These are phyloP conservation scores for Globisporangium uncinulatum DNA, from an alignment of 352 stramenopile genomes.

Conservation along the genomic window DNA sequence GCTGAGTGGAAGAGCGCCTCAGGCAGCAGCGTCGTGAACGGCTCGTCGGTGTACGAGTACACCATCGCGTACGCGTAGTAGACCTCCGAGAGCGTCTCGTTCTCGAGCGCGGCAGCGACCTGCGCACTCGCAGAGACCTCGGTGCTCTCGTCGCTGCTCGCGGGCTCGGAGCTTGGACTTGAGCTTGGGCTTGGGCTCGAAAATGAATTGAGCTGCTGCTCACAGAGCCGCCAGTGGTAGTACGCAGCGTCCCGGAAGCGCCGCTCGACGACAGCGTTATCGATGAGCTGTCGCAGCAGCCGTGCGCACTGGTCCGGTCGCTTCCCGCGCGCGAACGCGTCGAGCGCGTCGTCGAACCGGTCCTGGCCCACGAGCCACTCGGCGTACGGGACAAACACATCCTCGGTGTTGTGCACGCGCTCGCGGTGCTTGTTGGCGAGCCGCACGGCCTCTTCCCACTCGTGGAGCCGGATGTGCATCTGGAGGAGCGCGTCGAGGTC, in stretches of 20 bases:
- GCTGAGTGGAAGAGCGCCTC: slow-evolving; percentile 92
- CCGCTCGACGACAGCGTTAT: slow-evolving; percentile 82
- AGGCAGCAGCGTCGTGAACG: slow-evolving; percentile 90
- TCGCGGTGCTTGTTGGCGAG: slow-evolving; percentile 81
- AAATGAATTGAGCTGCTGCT: slow-evolving; percentile 66
- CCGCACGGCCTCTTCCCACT: slow-evolving; percentile 91
- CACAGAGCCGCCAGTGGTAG: slow-evolving; percentile 91
- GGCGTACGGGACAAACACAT: slow-evolving; percentile 91
- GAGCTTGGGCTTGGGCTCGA: slow-evolving; percentile 6
- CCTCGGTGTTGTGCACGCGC: slow-evolving; percentile 75
- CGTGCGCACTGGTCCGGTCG: slow-evolving; percentile 77
- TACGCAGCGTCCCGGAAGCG: slow-evolving; percentile 90
- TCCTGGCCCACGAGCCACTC: slow-evolving; percentile 90
- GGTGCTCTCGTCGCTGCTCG: slow-evolving; percentile 13
- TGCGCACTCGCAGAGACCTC: slow-evolving; percentile 14
- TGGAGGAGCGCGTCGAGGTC: slow-evolving; percentile 83
- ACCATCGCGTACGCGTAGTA: slow-evolving; percentile 94
- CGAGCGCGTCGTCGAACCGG: slow-evolving; percentile 90
- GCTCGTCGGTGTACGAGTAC: slow-evolving; percentile 91
- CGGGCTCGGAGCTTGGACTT: slow-evolving; percentile 13
- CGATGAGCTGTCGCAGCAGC: slow-evolving; percentile 86
- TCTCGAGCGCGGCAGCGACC: slow-evolving; percentile 41
- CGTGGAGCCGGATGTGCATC: slow-evolving; percentile 86
- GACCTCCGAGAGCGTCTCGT: slow-evolving; percentile 78
- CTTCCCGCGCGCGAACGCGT: slow-evolving; percentile 83